Evolutionary conservation across 768 basidiomycete species (phyloP).

Genomic region (Leccinum broughii): DNA sequence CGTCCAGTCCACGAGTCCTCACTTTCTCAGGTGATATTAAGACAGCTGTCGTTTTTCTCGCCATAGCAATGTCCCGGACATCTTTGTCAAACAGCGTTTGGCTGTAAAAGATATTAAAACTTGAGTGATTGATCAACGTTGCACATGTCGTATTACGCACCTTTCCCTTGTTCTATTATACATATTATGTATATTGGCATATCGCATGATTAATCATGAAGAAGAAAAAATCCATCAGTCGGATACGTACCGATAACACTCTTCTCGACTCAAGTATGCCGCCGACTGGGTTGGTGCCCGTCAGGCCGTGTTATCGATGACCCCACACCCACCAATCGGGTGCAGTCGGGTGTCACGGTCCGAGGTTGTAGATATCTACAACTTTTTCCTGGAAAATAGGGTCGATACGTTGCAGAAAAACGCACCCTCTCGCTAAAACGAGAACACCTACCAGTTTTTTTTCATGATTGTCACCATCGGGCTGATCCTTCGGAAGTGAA

Average conservation of each 20-base stretch:
- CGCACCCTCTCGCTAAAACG: conserved; percentile 5
- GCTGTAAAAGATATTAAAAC: conserved; percentile 31
- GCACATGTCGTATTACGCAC: conserved; percentile 28
- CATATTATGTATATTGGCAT: conserved; percentile 47
- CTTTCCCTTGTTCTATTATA: conserved; percentile 44
- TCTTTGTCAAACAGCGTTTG: conserved; percentile 52
- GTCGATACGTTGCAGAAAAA: conserved; percentile 17
- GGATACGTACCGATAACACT: conserved; percentile 47
- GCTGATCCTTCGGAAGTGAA: conserved; percentile 6
- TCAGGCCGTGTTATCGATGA: conserved; percentile 42
- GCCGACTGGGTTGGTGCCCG: conserved; percentile 47
- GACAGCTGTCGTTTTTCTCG: conserved; percentile 44
- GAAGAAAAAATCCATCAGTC: neutral
- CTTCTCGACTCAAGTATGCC: conserved; percentile 51
- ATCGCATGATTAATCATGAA: conserved; percentile 4
- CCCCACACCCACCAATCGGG: conserved; percentile 50
- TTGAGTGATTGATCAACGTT: neutral
- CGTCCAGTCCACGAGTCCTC: conserved; percentile 11
- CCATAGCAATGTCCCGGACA: conserved; percentile 51
- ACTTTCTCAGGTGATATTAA: conserved; percentile 40
- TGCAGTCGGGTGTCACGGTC: conserved; percentile 47
- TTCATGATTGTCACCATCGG: conserved; percentile 15
- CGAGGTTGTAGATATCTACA: conserved; percentile 42
- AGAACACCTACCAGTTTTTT: conserved; percentile 40
- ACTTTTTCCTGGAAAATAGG: conserved; percentile 41